phyloP scores from a whole-genome alignment of 2,329 filamentous ascomycete species.

The Fusarium luffae region DNA sequence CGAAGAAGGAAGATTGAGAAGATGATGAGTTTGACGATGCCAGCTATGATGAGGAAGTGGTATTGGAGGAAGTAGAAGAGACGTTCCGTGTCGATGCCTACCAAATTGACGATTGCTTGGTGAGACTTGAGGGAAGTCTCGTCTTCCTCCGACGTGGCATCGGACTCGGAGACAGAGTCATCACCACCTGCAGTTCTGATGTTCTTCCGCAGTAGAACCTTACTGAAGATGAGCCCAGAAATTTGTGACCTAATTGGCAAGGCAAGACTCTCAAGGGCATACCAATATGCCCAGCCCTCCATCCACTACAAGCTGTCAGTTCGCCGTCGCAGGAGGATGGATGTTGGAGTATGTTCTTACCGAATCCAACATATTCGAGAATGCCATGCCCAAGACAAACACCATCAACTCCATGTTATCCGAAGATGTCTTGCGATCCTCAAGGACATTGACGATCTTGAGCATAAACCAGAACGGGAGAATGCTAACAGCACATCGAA shows the following conservation, averaged over 20 bases:
- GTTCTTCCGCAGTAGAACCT: slow-evolving; percentile 79
- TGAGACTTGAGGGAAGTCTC: slow-evolving; percentile 54
- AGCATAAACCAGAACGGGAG: slow-evolving; percentile 76
- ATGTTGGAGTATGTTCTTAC: slow-evolving; percentile 20
- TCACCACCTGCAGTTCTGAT: slow-evolving; percentile 70
- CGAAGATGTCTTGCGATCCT: slow-evolving; percentile 60
- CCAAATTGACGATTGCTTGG: slow-evolving; percentile 79
- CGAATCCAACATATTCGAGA: slow-evolving; percentile 65
- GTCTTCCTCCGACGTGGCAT: slow-evolving; percentile 52
- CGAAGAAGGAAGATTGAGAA: slow-evolving; percentile 72
- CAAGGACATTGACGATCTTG: slow-evolving; percentile 71
- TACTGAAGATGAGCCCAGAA: slow-evolving; percentile 77
- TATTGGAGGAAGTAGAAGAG: slow-evolving; percentile 75
- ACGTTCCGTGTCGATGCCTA: slow-evolving; percentile 77
- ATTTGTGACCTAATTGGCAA: slow-evolving; percentile 76
- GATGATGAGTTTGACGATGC: slow-evolving; percentile 52
- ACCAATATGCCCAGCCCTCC: slow-evolving; percentile 74
- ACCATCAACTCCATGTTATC: slow-evolving; percentile 67
- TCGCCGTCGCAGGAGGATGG: background rate
- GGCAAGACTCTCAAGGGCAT: slow-evolving; percentile 69
- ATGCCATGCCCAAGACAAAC: slow-evolving; percentile 73
- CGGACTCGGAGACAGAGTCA: slow-evolving; percentile 46
- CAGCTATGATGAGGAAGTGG: slow-evolving; percentile 68
- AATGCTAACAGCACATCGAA: slow-evolving; percentile 68
- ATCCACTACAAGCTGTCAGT: slow-evolving; percentile 57